Percentiles rank a stretch among this genome's conserved stretches.
These are phyloP conservation scores for Arthroderma sp. DNA, from an alignment of 2,329 filamentous ascomycete species.

Conservation along the genomic window DNA sequence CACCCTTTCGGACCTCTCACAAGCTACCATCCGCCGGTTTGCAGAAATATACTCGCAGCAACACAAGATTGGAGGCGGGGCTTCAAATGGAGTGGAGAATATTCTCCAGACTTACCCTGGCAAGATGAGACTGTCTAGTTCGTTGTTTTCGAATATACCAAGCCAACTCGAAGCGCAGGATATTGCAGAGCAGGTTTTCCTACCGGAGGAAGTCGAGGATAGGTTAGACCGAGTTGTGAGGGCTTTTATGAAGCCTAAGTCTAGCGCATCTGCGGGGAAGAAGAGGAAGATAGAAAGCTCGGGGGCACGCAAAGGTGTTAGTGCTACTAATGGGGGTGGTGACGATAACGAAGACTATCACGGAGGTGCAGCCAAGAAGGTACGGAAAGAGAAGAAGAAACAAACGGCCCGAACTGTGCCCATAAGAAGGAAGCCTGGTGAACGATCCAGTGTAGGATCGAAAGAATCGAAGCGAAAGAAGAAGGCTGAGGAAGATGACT, in stretches of 20 bases:
- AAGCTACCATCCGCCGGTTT: constrained; percentile 69
- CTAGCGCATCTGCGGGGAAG: constrained; percentile 17
- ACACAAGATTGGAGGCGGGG: constrained; percentile 29
- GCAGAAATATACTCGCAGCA: constrained; percentile 73
- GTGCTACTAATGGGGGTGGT: constrained; percentile 9
- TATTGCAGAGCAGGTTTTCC: constrained; percentile 73
- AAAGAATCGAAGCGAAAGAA: constrained; percentile 22
- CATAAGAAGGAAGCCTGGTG: constrained; percentile 23
- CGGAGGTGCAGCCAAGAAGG: constrained; percentile 4
- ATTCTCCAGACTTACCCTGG: constrained; percentile 69
- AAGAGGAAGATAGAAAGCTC: constrained; percentile 30
- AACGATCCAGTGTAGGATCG: constrained; percentile 9
- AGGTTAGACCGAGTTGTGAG: constrained; percentile 65
- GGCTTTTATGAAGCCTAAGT: constrained; percentile 49
- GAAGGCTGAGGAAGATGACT: constrained; percentile 26
- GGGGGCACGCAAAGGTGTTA: constrained; percentile 15
- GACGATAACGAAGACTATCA: constrained; percentile 19
- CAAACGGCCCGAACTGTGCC: constrained; percentile 12
- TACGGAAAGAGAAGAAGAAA: constrained; percentile 18
- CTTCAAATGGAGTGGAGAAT: constrained; percentile 22
- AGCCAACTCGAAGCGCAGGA: constrained; percentile 68
- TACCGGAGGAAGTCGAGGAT: constrained; percentile 64
- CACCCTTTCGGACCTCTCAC: constrained; percentile 73
- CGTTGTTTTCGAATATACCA: constrained; percentile 61
- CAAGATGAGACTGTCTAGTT: constrained; percentile 67